Conservation (phyloP, 805 yeast genomes). For the Cyberlindnera veronae region DNA sequence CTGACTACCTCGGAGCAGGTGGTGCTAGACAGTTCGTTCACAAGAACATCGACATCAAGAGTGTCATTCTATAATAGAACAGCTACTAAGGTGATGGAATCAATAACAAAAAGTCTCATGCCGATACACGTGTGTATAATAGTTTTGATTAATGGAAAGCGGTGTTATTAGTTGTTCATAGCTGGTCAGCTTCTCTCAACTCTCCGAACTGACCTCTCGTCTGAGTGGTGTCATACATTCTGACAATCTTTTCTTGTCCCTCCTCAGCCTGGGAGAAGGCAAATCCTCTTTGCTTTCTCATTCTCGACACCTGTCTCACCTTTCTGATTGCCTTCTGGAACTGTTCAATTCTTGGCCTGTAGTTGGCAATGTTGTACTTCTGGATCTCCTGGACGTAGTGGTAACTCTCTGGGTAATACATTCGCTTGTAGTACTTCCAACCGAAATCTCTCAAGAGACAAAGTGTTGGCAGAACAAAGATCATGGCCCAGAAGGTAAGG, state of each 20-base stretch:
- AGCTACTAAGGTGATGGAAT: no score
- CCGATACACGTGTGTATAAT: no score
- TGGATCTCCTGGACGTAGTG: constrained; percentile 97
- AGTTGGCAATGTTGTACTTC: constrained; percentile 88
- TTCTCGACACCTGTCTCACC: constrained; percentile 96
- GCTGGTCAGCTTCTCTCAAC: constrained; percentile 38
- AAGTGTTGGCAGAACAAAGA: constrained; percentile 68
- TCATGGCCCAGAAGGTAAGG: constrained; percentile 77
- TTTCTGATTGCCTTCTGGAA: constrained; percentile 96
- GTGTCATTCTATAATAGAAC: constrained; percentile 27
- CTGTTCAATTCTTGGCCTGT: constrained; percentile 93
- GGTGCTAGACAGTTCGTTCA: constrained; percentile 79
- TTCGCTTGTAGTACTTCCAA: constrained; percentile 93
- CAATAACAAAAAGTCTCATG: no score
- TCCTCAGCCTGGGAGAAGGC: constrained; percentile 97
- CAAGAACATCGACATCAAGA: constrained; percentile 46
- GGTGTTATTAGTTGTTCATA: constrained; percentile 1
- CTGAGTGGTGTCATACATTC: constrained; percentile 94
- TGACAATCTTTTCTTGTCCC: constrained; percentile 85
- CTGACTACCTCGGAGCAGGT: constrained; percentile 91
- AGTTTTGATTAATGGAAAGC: neutral
- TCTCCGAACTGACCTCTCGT: constrained; percentile 74
- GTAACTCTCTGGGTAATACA: constrained; percentile 86
- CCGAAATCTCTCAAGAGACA: constrained; percentile 84
- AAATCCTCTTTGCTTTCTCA: constrained; percentile 97